Conservation (phyloP, 257 asterid genomes). For the Ehretia macrophylla region DNA sequence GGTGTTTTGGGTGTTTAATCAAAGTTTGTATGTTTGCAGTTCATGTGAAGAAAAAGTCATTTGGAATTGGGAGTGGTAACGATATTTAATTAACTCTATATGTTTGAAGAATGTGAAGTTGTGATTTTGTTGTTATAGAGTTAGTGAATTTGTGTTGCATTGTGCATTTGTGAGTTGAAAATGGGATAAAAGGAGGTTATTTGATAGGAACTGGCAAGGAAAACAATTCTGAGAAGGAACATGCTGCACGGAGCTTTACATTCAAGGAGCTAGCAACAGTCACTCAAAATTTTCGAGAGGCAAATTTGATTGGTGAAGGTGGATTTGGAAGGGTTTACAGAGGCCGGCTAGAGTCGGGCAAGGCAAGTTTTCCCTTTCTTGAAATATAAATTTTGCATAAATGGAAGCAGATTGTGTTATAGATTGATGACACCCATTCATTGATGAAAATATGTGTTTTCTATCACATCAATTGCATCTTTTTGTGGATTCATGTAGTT, state of each 20-base stretch:
- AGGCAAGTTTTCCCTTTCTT: slow-evolving; percentile 26
- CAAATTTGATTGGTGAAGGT: slow-evolving; percentile 55
- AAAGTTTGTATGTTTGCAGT: neutral
- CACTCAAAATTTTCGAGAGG: slow-evolving; percentile 38
- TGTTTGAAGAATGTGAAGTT: neutral
- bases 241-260: slow-evolving; percentile 36
- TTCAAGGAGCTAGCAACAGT: slow-evolving; percentile 43
- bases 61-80: neutral
- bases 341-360: slow-evolving; percentile 38
- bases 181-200: slow-evolving; percentile 15
- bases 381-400: neutral
- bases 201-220: slow-evolving; percentile 12
- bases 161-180: slow-evolving; percentile 14
- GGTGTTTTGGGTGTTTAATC: neutral
- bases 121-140: neutral
- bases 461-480: too few relatives aligned
- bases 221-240: slow-evolving; percentile 12
- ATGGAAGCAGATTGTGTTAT: neutral
- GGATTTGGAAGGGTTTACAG: slow-evolving; percentile 54
- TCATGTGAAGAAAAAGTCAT: neutral
- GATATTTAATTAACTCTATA: neutral
- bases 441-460: too few relatives aligned
- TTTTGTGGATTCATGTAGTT: too few relatives aligned
- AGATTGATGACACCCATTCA: too few relatives aligned
- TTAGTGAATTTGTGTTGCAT: neutral